Evolutionary conservation across 345 rosid species (phyloP), one percentile per base, ranked within the genome.

Genomic region (Aegle marmelos): DNA sequence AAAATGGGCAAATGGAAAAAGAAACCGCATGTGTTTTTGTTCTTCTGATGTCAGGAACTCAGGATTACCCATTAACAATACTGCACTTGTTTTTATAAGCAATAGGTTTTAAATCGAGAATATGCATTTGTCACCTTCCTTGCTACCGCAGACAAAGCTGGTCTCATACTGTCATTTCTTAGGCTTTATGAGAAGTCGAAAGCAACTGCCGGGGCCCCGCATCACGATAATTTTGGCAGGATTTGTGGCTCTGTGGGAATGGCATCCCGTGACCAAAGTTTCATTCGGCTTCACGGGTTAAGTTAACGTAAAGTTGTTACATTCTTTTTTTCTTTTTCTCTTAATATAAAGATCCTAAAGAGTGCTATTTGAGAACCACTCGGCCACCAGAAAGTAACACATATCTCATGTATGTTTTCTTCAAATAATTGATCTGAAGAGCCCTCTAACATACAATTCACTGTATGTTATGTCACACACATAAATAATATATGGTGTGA

Each of bases 231-330:
- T 19, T 45, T 61, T 30, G 78, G 48, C 61, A 19, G 56, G 36
- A 16, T 4, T 17, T 14, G 53, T 17, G 30, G 37, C 2, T 17
- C n/a, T n/a, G 53, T 27, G 30, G 37, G 19, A 30, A 34, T 58
- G 28, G 24, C 68, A 62, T 59, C 77, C 41, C 39, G 59, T 74
- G 78, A 74, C 70, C 27, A 45, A 45, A 70, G 41, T 53, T 31
- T 1, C 61, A 30, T 19, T 56, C 10, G 7, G 25, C 48, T 62
- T 74, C 78, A 74, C 70, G 60, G 31, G 59, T 59, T 58, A 37
- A n/a, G 1, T 70, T 21, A 39, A 21, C 33, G 24, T 45, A 45
- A 9, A 39, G 13, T 39, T 39, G 45, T 39, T 39, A 9, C 45
- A 9, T 39, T 9, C 0, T 9, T 39, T 39, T 36, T 9, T 0